Base-by-base conservation (phyloP, 257 asterid genomes). In the Avicennia marina region DNA sequence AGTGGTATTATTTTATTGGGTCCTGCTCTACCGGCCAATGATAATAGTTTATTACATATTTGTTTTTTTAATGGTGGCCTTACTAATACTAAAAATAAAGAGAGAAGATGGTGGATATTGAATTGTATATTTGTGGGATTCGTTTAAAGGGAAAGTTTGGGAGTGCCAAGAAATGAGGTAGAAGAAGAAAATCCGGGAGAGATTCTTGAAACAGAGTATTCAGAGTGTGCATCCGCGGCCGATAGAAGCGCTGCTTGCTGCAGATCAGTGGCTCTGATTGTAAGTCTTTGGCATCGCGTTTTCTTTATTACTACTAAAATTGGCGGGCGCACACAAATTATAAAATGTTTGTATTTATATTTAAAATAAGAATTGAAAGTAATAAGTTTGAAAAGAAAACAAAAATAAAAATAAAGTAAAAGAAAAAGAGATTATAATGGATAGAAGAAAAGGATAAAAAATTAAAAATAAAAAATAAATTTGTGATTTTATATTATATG, bases 191-290 rank as follows among this genome's bases (percentile, higher is more conserved):
- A 59, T 41, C 56, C 40, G 53, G 65, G 44, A 60, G 68, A 38
- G 1, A 54, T 38, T 26, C 27, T 51, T 42, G 83, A 45, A 58
- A 63, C 64, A 24, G 64, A 61, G 10, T 32, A 62, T 58, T 56
- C 63, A 0, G 79, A 77, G 38, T 66, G 78, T 56, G 66, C 70
- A 33, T 71, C 72, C 22, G 80, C 64, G 2, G 83, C 74, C 1
- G 75, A 85, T 58, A 66, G 67, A 59, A 81, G 74, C 53, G 86
- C 70, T 54, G 67, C 86, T 46, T 83, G 78, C 59, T 90, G 95
- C 75, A 84, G 78, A 85, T 70, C 72, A 25, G 65, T 81, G 44
- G 96, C 90, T 74, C 78, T 83, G 19, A 58, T 81, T 5, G 96
- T 91, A 76, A 80, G 96, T 66, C 12, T 7, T 22, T 11, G 31